Evolutionary conservation across 768 basidiomycete species (phyloP), one percentile per base, ranked within the genome.

Genomic region (Suillus bovinus): DNA sequence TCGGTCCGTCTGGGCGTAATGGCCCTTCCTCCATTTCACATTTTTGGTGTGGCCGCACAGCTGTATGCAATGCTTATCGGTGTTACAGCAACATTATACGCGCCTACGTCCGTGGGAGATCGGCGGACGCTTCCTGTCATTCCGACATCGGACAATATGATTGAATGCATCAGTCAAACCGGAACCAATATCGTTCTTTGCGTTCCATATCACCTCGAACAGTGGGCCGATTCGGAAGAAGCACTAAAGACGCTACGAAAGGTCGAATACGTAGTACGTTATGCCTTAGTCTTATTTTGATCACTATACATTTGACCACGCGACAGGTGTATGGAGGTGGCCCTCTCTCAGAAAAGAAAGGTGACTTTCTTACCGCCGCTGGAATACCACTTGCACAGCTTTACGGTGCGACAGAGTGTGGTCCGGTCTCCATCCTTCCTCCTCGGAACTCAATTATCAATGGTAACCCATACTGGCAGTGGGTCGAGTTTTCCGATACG

Each of bases 331-430:
- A 62, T 57, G 62, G 70, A 4, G 79, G 79, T 27, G 79, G 78
- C 1, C 64, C 77, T 0, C 63, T 79, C 1, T 66, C 78, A 0
- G 60, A 69, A 1, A 70, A 70, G 39, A 63, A 76, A 22, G 79
- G 78, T 1, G 70, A 78, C 39, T 59, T 49, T 27, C 64, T 79
- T 42, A 61, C 67, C 24, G 54, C 62, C 4, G 63, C 69, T 10
- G 76, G 79, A 11, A 75, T 79, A 1, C 65, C 68, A 17, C 34
- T 78, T 16, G 60, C 64, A 38, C 57, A 73, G 17, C 49, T 72
- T 4, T 79, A 79, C 61, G 79, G 79, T 36, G 71, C 62, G 17
- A 79, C 76, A 1, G 79, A 80, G 61, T 74, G 75, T 52, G 77
- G 77, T 5, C 63, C 60, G 0, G 65, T 71, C 1, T 66, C 69